These are phyloP conservation scores for Wickerhamiella galacta DNA, from an alignment of 805 yeast species.

Conservation along the genomic window DNA sequence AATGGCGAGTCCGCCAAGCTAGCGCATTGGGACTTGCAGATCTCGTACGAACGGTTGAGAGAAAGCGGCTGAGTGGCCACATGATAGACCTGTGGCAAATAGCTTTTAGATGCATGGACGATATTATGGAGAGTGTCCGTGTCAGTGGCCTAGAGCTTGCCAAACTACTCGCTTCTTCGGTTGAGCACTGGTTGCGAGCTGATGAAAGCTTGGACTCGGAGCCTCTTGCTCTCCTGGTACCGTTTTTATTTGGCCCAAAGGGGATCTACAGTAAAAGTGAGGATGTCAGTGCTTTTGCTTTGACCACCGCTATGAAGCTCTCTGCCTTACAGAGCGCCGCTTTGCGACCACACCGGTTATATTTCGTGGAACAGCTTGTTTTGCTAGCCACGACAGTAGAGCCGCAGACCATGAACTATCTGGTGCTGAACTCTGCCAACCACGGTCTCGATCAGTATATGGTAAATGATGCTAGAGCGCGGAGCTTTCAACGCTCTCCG, in stretches of 20 bases:
- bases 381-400: constrained; percentile 70
- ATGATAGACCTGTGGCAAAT: constrained; percentile 57
- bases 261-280: constrained; percentile 78
- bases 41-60: constrained; percentile 32
- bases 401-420: constrained; percentile 76
- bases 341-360: constrained; percentile 46
- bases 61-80: constrained; percentile 1
- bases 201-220: constrained; percentile 28
- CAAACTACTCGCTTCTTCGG: constrained; percentile 23
- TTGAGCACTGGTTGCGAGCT: constrained; percentile 31
- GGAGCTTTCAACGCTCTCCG: constrained; percentile 65
- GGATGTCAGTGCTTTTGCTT: constrained; percentile 61
- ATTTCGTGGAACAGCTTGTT: constrained; percentile 50
- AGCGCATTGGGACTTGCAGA: constrained; percentile 57
- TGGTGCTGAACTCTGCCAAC: constrained; percentile 76
- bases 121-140: constrained; percentile 84
- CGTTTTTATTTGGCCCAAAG: constrained; percentile 60
- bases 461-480: constrained; percentile 62
- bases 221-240: constrained; percentile 44
- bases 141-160: constrained; percentile 60
- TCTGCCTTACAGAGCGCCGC: constrained; percentile 46
- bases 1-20: constrained; percentile 91
- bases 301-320: constrained; percentile 58
- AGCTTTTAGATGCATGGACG: constrained; percentile 83
- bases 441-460: constrained; percentile 55